Evolutionary conservation across 2,329 filamentous ascomycete species (phyloP).

Genomic region (Bertia moriformis): DNA sequence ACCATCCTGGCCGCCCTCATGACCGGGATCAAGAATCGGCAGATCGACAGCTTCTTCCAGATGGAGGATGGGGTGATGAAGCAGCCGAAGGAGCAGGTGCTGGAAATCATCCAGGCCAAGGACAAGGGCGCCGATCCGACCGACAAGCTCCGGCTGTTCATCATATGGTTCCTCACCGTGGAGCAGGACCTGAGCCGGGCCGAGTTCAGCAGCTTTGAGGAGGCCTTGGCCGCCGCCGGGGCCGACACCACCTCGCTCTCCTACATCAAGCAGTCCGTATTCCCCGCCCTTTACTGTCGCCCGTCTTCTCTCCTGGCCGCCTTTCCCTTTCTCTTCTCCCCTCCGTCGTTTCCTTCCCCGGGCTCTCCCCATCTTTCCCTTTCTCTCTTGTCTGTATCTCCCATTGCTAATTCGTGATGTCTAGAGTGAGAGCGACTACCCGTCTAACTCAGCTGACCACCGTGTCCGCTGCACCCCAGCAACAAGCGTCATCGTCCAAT

Average conservation of each 20-base stretch:
- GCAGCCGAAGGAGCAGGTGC: constrained; percentile 74
- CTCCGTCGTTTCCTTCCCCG: constrained; percentile 3
- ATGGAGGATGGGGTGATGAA: constrained; percentile 85
- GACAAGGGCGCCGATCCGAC: constrained; percentile 70
- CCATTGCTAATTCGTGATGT: background rate
- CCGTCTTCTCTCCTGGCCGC: background rate
- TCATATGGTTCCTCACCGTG: constrained; percentile 93
- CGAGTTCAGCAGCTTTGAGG: constrained; percentile 77
- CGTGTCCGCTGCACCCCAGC: constrained; percentile 48
- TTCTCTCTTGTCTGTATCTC: background rate
- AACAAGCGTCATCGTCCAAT: constrained; percentile 48
- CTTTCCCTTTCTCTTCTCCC: background rate
- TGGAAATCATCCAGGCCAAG: constrained; percentile 70
- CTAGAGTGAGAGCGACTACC: constrained; percentile 82
- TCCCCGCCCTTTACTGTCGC: too few species aligned
- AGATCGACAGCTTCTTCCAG: constrained; percentile 92
- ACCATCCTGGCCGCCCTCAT: constrained; percentile 73
- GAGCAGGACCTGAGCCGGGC: constrained; percentile 72
- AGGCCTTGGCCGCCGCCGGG: constrained; percentile 63
- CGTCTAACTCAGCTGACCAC: constrained; percentile 97
- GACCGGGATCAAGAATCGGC: constrained; percentile 77
- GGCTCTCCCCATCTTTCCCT: constrained; percentile 10
- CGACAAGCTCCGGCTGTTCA: constrained; percentile 85
- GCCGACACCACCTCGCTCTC: constrained; percentile 64
- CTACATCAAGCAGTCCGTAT: constrained; percentile 68